A percentile compares a stretch with the other conserved stretches of the same genome.
Evolutionary conservation across 108 stramenopile species (phyloP).

Genomic region (Pelagomonas calceolata): DNA sequence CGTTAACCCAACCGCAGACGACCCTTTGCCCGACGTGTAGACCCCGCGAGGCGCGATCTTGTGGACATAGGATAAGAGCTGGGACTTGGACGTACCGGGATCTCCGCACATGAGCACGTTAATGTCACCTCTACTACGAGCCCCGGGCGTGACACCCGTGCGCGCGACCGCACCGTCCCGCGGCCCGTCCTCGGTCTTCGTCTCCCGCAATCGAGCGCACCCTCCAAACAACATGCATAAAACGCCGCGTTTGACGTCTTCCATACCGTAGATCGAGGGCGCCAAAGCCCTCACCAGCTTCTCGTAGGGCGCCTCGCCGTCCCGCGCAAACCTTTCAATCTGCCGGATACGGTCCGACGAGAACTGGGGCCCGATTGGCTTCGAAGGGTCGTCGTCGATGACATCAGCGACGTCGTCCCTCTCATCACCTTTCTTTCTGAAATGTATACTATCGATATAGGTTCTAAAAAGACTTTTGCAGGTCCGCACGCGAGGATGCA

Average conservation of each 20-base stretch:
- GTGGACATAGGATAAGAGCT: constrained; percentile 91
- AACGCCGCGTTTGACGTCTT: constrained; percentile 96
- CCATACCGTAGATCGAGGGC: constrained; percentile 96
- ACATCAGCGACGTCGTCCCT: constrained; percentile 8
- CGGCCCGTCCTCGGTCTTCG: constrained; percentile 26
- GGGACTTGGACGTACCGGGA: constrained; percentile 93
- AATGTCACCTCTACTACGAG: constrained; percentile 81
- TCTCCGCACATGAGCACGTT: constrained; percentile 97
- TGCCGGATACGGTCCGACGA: constrained; percentile 53
- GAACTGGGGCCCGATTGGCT: constrained; percentile 17
- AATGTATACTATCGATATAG: constrained; percentile 95
- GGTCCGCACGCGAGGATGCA: constrained; percentile 74
- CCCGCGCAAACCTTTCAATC: constrained; percentile 49
- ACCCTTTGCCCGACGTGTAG: constrained; percentile 94
- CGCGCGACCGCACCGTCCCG: constrained; percentile 29
- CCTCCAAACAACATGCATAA: constrained; percentile 97
- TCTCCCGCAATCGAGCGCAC: constrained; percentile 48
- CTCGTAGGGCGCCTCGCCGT: constrained; percentile 61
- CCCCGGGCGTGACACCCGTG: background rate
- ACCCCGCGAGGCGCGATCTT: constrained; percentile 90
- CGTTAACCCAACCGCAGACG: constrained; percentile 93
- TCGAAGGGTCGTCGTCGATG: constrained; percentile 7
- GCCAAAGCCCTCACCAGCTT: constrained; percentile 69
- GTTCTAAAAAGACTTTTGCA: constrained; percentile 86
- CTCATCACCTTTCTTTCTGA: constrained; percentile 34